Conservation (phyloP, 345 rosid species). For the Moricandia moricandioides region DNA sequence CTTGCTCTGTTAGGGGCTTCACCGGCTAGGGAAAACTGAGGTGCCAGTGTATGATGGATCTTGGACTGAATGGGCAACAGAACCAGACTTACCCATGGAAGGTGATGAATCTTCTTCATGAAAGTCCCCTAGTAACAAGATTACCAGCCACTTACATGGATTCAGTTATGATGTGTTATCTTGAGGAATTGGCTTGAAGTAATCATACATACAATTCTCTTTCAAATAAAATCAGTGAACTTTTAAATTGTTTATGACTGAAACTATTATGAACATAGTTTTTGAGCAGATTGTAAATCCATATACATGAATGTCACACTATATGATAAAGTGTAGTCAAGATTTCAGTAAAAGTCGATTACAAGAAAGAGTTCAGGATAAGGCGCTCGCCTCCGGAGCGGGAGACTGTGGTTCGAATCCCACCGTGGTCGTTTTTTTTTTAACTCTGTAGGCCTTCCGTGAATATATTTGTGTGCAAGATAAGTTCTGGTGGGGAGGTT, state of each 20-base stretch:
- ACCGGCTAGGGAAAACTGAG: conserved; percentile 78
- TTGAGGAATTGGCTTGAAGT: neutral
- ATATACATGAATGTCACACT: too few species aligned
- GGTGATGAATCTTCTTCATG: conserved; percentile 31
- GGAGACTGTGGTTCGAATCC: conserved; percentile 99
- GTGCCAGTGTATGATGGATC: conserved; percentile 94
- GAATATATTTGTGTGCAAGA: too few species aligned
- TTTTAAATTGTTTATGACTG: neutral
- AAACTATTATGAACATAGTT: too few species aligned
- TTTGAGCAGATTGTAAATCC: too few species aligned
- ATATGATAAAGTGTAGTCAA: too few species aligned
- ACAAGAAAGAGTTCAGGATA: conserved; percentile 40
- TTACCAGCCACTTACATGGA: neutral
- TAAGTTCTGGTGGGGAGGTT: too few species aligned
- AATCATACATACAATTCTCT: neutral
- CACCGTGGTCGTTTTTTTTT: conserved; percentile 51
- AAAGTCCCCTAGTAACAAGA: conserved; percentile 8
- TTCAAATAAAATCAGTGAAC: neutral
- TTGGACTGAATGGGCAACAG: conserved; percentile 96
- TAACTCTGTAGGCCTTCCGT: too few species aligned
- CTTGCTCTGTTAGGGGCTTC: conserved; percentile 63
- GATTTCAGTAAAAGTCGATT: too few species aligned
- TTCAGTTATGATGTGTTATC: neutral
- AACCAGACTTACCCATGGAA: conserved; percentile 58
- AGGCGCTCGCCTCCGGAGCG: conserved; percentile 99